Evolutionary conservation across 176 grass and related monocot species (phyloP).

Genomic region (Urochloa ruziziensis): DNA sequence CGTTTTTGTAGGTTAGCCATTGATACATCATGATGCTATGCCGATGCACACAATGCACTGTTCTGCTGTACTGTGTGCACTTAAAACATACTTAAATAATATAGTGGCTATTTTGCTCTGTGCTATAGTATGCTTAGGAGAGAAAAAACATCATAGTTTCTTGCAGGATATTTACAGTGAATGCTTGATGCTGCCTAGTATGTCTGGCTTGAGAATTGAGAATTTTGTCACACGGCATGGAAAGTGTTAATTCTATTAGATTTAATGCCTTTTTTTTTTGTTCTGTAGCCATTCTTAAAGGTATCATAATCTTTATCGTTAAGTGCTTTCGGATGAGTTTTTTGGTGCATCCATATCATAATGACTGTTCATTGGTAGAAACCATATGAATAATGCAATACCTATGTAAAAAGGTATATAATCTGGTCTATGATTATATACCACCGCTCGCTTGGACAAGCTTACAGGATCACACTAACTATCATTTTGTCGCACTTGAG

Average conservation of each 20-base stretch:
- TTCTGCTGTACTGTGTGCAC: not conserved
- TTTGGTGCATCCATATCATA: not conserved
- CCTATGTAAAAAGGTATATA: not conserved
- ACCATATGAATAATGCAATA: not conserved
- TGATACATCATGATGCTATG: not conserved
- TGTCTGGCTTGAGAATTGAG: not conserved
- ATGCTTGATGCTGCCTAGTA: not conserved
- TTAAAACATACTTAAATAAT: not conserved
- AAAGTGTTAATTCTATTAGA: not conserved
- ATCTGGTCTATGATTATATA: not conserved
- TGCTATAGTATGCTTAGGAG: too few species aligned
- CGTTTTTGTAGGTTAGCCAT: conserved; percentile 1
- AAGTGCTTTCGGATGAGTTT: not conserved
- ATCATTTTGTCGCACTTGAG: not conserved
- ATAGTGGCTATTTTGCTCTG: not conserved
- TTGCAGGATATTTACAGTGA: not conserved
- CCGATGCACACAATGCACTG: not conserved
- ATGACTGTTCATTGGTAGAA: not conserved
- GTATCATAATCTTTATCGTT: not conserved
- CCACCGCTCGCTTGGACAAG: too few species aligned
- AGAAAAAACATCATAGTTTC: not conserved
- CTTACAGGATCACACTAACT: not conserved
- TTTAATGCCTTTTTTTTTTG: not conserved
- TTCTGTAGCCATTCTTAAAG: not conserved
- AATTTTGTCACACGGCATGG: not conserved